A percentile compares a stretch with the other conserved stretches of the same genome.
These are phyloP conservation scores for Volvox carteri DNA, from an alignment of 163 green algal species.

Conservation along the genomic window DNA sequence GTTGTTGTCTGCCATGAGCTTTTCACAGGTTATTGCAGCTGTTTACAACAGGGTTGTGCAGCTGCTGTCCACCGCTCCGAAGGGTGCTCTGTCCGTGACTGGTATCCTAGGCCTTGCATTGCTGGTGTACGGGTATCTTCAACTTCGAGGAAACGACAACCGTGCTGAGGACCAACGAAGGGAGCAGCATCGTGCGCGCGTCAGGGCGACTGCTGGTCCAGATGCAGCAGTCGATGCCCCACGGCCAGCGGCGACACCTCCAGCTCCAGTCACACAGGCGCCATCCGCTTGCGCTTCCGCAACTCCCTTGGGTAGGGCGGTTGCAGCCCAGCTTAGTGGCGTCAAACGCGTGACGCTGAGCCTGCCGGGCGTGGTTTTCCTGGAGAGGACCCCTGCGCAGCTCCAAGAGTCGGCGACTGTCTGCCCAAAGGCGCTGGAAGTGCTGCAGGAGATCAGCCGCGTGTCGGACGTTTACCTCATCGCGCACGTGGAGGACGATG, in stretches of 20 bases:
- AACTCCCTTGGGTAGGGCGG: slow-evolving; percentile 49
- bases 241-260: neutral
- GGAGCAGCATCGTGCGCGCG: slow-evolving; percentile 25
- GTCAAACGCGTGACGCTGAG: slow-evolving; percentile 77
- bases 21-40: neutral
- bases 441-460: slow-evolving; percentile 63
- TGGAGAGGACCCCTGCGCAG: slow-evolving; percentile 65
- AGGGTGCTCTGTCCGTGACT: slow-evolving; percentile 66
- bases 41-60: slow-evolving; percentile 36
- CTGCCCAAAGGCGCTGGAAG: slow-evolving; percentile 53
- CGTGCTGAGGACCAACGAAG: slow-evolving; percentile 8
- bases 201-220: slow-evolving; percentile 1
- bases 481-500: slow-evolving; percentile 80
- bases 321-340: slow-evolving; percentile 66
- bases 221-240: neutral
- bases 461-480: slow-evolving; percentile 55
- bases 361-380: slow-evolving; percentile 75
- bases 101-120: slow-evolving; percentile 80
- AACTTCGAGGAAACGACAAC: slow-evolving; percentile 41
- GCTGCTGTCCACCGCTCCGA: slow-evolving; percentile 2
- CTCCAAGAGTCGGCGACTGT: slow-evolving; percentile 72
- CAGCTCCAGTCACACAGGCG: neutral
- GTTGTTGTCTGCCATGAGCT: slow-evolving; percentile 26
- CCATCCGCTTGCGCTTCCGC: neutral
- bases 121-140: slow-evolving; percentile 68